phyloP scores from a whole-genome alignment of 164 flowering plant species.

The Chloranthus sessilifolius region DNA sequence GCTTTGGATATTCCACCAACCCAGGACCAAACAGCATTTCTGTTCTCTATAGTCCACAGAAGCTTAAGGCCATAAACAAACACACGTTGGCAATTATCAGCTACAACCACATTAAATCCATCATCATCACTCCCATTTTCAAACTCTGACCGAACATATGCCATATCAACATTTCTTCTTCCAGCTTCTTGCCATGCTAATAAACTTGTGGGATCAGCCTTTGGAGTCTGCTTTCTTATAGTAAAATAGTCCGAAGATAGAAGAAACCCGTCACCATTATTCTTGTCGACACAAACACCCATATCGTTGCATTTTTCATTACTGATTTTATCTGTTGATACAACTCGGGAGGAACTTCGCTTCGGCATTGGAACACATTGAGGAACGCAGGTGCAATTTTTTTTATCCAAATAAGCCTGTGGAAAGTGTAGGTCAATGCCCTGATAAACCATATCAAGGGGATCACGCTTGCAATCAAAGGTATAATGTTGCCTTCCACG shows the following conservation, averaged over 20 bases:
- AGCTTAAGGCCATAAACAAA: conserved; percentile 98
- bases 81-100: conserved; percentile 95
- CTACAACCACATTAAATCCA: conserved; percentile 94
- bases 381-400: conserved; percentile 38
- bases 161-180: conserved; percentile 79
- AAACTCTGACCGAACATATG: conserved; percentile 88
- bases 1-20: conserved; percentile 96
- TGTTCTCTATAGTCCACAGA: conserved; percentile 89
- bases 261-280: conserved; percentile 83
- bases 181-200: conserved; percentile 99
- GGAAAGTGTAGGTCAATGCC: conserved; percentile 88
- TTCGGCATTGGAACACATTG: conserved; percentile 47
- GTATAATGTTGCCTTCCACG: conserved; percentile 87
- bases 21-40: conserved; percentile 99
- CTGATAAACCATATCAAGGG: conserved; percentile 93
- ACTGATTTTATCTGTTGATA: conserved; percentile 38
- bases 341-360: conserved; percentile 40
- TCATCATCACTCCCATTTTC: conserved; percentile 99
- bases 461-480: conserved; percentile 84
- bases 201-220: conserved; percentile 86
- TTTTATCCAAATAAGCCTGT: conserved; percentile 55
- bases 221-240: conserved; percentile 89
- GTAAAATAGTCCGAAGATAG: conserved; percentile 96
- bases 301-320: conserved; percentile 39
- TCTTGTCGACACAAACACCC: conserved; percentile 49